Evolutionary conservation across 495 filamentous ascomycete species (phyloP), one percentile per base, ranked within the genome.

Genomic region (Aspergillus carlsbadensis): DNA sequence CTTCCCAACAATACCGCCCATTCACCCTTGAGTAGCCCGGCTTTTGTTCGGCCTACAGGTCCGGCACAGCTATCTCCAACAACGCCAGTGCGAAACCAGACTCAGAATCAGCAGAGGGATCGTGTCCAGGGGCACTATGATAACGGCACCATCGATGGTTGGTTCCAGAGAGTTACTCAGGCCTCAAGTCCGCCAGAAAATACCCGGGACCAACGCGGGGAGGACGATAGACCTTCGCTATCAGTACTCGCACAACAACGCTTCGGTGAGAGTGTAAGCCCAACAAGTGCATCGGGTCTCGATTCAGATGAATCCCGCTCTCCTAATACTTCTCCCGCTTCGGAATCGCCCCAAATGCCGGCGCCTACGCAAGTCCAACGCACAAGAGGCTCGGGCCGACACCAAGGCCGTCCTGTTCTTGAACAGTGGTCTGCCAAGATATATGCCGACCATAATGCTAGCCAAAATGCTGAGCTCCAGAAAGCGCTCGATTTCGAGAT

Each of bases 401-500:
- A 36, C 11, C 26, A 35, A 10, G 41, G 42, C 10, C 44, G 43
- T 20, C 56, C 60, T 4, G 55, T 74, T 22, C 67, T 75, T n/a
- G 75, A 76, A 36, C 63, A 66, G 49, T 76, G 72, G 74, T 71
- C 74, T 0, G 59, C 71, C 18, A 66, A 56, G 21, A 60, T 76
- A n/a, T 69, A 73, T 15, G 56, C 61, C 39, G 63, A 51, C 6
- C 59, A 66, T 17, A 55, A 54, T 10, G 2, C 54, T 2, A 52
- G 42, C 15, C 51, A 49, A 1, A 57, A 58, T 2, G 42, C 65
- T 6, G 70, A 69, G 20, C 31, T 76, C 3, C 71, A 75, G 46
- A 60, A 57, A 26, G 74, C 74, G 10, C 61, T 77, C 13, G 75
- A 77, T 18, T 77, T 77, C 40, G 75, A 77, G 46, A 58, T 47